Percentiles rank a stretch among this genome's conserved stretches.
Conservation (phyloP, 73 alveolate species). For the Symbiodinium pilosum region DNA sequence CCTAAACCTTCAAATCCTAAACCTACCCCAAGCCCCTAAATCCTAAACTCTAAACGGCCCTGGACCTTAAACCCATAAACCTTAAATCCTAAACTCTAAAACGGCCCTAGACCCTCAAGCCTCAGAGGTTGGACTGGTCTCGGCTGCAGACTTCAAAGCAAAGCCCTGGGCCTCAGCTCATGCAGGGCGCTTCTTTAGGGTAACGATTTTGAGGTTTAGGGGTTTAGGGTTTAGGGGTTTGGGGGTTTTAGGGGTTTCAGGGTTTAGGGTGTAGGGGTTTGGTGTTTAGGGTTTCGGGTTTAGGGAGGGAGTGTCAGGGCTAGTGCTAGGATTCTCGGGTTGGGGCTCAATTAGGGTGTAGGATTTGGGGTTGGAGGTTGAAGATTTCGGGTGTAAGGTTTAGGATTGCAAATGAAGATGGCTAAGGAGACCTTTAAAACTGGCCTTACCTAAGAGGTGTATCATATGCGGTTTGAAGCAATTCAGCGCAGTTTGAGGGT, state of each 20-base stretch:
- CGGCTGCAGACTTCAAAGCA: slow-evolving; percentile 83
- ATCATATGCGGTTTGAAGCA: too few relatives aligned
- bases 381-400: neutral
- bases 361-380: too few relatives aligned
- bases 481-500: too few relatives aligned
- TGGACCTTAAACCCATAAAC: neutral
- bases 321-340: neutral
- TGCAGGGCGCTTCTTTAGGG: too few relatives aligned
- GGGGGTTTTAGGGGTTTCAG: neutral
- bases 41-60: neutral
- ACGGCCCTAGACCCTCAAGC: neutral
- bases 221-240: neutral
- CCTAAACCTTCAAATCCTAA: too few relatives aligned
- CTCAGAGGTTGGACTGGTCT: slow-evolving; percentile 56
- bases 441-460: too few relatives aligned
- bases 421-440: too few relatives aligned
- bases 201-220: neutral
- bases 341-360: too few relatives aligned
- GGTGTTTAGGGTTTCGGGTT: neutral
- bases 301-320: neutral
- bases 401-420: too few relatives aligned
- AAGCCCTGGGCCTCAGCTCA: slow-evolving; percentile 16
- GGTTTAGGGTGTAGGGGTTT: neutral
- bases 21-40: neutral
- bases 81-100: neutral